Percentiles rank a stretch among this genome's conserved stretches.
Conservation (phyloP, 306 rosid species). For the Citrullus mucosospermus region DNA sequence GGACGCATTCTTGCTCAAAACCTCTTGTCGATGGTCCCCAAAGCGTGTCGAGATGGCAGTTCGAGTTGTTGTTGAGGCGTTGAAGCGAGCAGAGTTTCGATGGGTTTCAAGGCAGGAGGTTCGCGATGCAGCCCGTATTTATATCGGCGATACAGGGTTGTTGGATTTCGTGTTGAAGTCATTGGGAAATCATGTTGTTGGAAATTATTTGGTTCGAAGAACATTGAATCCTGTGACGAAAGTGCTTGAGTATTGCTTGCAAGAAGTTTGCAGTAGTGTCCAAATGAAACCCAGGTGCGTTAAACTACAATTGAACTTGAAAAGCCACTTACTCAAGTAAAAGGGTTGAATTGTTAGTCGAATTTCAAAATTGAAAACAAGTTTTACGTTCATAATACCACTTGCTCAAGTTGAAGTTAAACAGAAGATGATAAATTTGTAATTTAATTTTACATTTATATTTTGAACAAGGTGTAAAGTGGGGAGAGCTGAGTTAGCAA, state of each 20-base stretch:
- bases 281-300: conserved; percentile 16
- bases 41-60: background rate
- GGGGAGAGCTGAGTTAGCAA: conserved; percentile 43
- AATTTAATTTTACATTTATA: background rate
- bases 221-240: conserved; percentile 68
- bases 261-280: conserved; percentile 47
- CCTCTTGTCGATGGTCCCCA: conserved; percentile 66
- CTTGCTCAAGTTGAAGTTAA: background rate
- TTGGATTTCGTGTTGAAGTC: conserved; percentile 71
- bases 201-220: conserved; percentile 63
- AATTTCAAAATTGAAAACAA: background rate
- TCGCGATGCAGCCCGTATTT: conserved; percentile 57
- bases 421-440: background rate
- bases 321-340: no score
- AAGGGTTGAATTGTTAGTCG: no score
- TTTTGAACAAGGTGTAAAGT: conserved; percentile 34
- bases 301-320: background rate
- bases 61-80: background rate
- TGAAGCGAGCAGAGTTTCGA: conserved; percentile 12
- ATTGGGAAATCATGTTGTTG: conserved; percentile 58
- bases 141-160: conserved; percentile 69
- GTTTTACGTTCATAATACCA: no score
- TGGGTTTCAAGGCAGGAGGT: conserved; percentile 90
- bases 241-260: conserved; percentile 69
- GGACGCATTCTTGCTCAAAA: conserved; percentile 20